Evolutionary conservation across 208 protist genomes (phyloP), one percentile per base, ranked within the genome.

Genomic region (Entamoeba histolytica): DNA sequence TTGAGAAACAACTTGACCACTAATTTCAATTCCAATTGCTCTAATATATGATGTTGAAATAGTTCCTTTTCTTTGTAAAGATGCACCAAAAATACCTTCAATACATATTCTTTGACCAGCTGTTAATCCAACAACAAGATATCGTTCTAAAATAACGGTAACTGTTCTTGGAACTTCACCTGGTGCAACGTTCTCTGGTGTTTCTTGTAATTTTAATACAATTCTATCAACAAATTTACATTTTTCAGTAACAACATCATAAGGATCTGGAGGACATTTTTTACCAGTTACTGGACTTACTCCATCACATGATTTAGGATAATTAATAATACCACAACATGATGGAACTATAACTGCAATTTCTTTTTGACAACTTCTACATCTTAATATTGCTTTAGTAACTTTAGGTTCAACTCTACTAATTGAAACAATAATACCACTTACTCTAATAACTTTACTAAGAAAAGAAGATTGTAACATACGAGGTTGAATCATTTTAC

Each of bases 191-290:
- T 97, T 96, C 93, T 98, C 97, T 19, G 97, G 97, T n/a, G 97
- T 95, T 95, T 98, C 97, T 95, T 98, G 97, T 93, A 98, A 95
- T 93, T 98, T 98, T 44, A 98, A 94, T 49, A 97, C 95, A 91
- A 98, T 97, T 94, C 97, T 96, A 93, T 98, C 97, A 91, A 97
- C 96, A 94, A 97, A 98, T 95, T 97, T 95, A 93, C 96, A 97
- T 94, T 97, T 97, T 95, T 97, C 97, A n/a, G 96, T 95, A 7
- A 98, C 95, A 51, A 98, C 93, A 39, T 98, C 97, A 94, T 98
- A 98, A 8, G 97, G 97, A 93, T 98, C 97, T 0, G 96, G 35
- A 49, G 78, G 39, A 47, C 78, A 49, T 23, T 49, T 91, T 39
- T 91, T 49, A 49, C 28, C 35, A 17, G 78, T 91, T 39, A 49